phyloP scores from a whole-genome alignment of 805 yeast genomes.

The Pichia insulana region DNA sequence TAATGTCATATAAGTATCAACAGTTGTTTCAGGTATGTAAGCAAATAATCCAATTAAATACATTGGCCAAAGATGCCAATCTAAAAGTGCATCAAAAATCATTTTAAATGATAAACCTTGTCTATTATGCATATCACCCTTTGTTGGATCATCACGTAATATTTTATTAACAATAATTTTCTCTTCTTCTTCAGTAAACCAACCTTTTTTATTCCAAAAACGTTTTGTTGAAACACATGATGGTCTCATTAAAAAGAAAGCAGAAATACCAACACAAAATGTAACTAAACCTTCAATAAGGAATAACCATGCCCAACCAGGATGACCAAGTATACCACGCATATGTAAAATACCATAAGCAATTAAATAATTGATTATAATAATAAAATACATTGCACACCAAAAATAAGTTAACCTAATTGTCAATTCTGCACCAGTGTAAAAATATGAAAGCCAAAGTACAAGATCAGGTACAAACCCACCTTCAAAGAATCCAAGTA shows the following conservation, averaged over 20 bases:
- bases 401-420: conserved; percentile 53
- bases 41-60: conserved; percentile 39
- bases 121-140: conserved; percentile 59
- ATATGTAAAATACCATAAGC: conserved; percentile 46
- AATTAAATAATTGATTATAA: conserved; percentile 34
- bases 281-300: conserved; percentile 56
- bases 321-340: conserved; percentile 34
- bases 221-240: conserved; percentile 26
- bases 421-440: conserved; percentile 49
- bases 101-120: conserved; percentile 37
- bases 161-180: conserved; percentile 50
- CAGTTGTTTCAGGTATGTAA: conserved; percentile 31
- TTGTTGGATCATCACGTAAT: conserved; percentile 53
- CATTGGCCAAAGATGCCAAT: conserved; percentile 49
- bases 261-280: conserved; percentile 38
- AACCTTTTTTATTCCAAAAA: conserved; percentile 24
- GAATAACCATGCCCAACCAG: conserved; percentile 63
- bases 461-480: conserved; percentile 61
- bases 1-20: conserved; percentile 38
- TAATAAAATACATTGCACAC: conserved; percentile 43
- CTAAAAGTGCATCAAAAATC: conserved; percentile 34
- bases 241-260: conserved; percentile 27
- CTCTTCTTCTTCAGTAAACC: conserved; percentile 48
- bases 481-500: conserved; percentile 54
- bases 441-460: conserved; percentile 60